These are phyloP conservation scores for Linnemannia schmuckeri DNA, from an alignment of 192 early-diverging fungal genomes.

Conservation along the genomic window DNA sequence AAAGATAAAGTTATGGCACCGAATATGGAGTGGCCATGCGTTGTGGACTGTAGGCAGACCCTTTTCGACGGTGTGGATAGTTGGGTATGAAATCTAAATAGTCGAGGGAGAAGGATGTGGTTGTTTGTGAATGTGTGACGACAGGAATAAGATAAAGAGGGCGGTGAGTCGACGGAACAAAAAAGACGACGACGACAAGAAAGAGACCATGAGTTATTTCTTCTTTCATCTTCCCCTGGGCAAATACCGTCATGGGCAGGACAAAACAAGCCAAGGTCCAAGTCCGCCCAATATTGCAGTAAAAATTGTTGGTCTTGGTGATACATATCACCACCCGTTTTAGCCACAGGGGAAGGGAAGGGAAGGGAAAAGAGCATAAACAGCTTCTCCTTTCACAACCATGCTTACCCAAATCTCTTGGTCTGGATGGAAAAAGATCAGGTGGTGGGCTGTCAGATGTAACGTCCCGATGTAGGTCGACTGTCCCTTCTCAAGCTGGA, in stretches of 20 bases:
- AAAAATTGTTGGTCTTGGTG: conserved; percentile 1
- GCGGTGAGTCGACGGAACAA: neutral
- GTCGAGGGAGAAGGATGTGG: neutral
- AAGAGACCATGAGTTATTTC: neutral
- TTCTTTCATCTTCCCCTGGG: neutral
- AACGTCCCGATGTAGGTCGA: conserved; percentile 64
- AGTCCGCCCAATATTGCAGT: neutral
- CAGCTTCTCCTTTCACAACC: conserved; percentile 5
- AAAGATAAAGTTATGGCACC: conserved; percentile 87
- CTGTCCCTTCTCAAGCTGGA: conserved; percentile 60
- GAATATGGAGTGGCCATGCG: conserved; percentile 69
- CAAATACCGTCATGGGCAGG: neutral
- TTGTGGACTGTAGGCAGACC: conserved; percentile 62
- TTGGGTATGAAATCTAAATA: conserved; percentile 83
- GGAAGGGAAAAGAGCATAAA: neutral
- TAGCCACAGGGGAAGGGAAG: neutral
- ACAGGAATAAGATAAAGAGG: neutral
- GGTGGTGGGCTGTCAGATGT: conserved; percentile 82
- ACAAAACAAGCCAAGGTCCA: neutral
- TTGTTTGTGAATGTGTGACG: neutral
- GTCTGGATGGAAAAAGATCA: conserved; percentile 72
- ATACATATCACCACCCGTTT: neutral
- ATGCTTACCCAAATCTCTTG: conserved; percentile 76
- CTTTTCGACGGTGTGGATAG: conserved; percentile 86
- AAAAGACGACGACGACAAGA: neutral